phyloP scores from a whole-genome alignment of 768 basidiomycete genomes.

The Tricholoma bakamatsutake region DNA sequence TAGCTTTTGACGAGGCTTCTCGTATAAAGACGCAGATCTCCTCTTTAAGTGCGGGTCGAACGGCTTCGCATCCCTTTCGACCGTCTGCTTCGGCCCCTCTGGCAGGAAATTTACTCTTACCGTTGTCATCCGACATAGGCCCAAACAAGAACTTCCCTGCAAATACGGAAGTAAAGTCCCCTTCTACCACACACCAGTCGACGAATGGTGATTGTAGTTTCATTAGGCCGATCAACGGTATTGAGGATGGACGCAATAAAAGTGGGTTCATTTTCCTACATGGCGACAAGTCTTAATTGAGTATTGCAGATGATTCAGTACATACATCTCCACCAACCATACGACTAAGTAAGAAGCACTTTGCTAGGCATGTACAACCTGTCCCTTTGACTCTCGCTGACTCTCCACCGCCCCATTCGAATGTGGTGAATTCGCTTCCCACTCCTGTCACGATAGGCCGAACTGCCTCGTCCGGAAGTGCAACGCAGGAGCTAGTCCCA shows the following conservation, averaged over 20 bases:
- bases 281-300: background rate
- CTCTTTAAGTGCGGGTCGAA: background rate
- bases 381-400: background rate
- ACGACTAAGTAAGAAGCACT: background rate
- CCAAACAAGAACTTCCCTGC: background rate
- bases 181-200: background rate
- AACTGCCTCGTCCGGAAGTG: background rate
- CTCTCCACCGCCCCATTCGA: background rate
- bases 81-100: conserved; percentile 1
- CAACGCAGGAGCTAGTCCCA: background rate
- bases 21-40: background rate
- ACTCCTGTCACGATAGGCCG: conserved; percentile 8
- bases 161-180: background rate
- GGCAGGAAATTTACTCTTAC: background rate
- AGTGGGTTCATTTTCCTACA: background rate
- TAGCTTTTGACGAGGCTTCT: background rate
- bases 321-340: conserved; percentile 4
- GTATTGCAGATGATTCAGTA: background rate
- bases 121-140: background rate
- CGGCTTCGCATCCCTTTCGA: conserved; percentile 1
- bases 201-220: background rate
- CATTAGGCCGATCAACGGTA: background rate
- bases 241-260: background rate
- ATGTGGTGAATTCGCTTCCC: background rate
- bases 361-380: background rate